phyloP scores from a whole-genome alignment of 2,329 filamentous ascomycete species.

The Penicillium sp. region DNA sequence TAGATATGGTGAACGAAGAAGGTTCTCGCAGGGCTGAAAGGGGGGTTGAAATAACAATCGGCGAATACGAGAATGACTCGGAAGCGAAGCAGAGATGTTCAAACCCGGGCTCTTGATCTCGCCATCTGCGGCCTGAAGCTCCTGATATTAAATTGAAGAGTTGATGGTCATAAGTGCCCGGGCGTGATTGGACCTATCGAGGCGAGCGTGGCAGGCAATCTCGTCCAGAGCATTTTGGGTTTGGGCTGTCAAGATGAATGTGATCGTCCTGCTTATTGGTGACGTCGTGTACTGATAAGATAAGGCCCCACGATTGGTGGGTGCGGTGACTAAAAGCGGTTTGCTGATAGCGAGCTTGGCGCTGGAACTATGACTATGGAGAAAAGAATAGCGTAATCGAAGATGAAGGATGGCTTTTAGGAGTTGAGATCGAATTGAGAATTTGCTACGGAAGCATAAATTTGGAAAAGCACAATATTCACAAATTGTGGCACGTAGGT shows the following conservation, averaged over 20 bases:
- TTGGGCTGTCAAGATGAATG: background rate
- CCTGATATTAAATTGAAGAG: background rate
- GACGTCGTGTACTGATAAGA: constrained; percentile 33
- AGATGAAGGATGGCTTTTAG: background rate
- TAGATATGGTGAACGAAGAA: background rate
- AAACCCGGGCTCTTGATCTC: constrained; percentile 4
- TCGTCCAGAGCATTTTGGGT: background rate
- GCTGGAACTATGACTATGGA: background rate
- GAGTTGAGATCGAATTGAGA: background rate
- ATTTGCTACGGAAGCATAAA: too few relatives aligned
- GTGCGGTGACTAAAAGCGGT: constrained; percentile 25
- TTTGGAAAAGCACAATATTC: background rate
- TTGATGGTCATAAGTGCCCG: background rate
- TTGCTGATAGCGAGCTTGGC: constrained; percentile 31
- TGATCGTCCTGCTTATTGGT: constrained; percentile 11
- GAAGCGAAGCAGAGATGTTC: background rate
- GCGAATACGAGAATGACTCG: constrained; percentile 3
- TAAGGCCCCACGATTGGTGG: constrained; percentile 28
- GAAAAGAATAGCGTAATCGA: background rate
- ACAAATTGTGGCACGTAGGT: background rate
- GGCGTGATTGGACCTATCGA: background rate
- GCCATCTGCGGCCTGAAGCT: constrained; percentile 1
- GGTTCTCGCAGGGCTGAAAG: background rate
- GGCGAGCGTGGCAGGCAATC: background rate
- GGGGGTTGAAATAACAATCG: background rate